These are phyloP conservation scores for Parathielavia appendiculata DNA, from an alignment of 495 filamentous ascomycete species.

Conservation along the genomic window DNA sequence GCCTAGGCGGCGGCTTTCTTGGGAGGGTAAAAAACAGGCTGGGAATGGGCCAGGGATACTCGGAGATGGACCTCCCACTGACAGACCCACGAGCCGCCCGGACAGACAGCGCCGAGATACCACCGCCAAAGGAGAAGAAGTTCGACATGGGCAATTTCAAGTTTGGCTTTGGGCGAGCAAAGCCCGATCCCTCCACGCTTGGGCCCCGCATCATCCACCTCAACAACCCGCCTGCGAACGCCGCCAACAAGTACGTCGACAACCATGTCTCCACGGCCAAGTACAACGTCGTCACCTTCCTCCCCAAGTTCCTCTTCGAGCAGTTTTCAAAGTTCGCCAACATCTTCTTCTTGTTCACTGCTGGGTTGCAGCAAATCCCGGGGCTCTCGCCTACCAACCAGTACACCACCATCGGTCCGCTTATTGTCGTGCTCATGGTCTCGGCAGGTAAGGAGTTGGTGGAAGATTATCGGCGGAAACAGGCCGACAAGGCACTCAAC, in stretches of 20 bases:
- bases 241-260: constrained; percentile 79
- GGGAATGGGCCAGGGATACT: constrained; percentile 88
- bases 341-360: constrained; percentile 98
- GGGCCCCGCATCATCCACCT: constrained; percentile 92
- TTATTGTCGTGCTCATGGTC: constrained; percentile 82
- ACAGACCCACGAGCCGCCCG: constrained; percentile 57
- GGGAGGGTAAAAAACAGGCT: constrained; percentile 84
- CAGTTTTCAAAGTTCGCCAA: constrained; percentile 99
- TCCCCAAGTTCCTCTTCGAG: constrained; percentile 97
- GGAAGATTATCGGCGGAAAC: constrained; percentile 87
- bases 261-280: constrained; percentile 98
- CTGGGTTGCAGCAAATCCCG: constrained; percentile 91
- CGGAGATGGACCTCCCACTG: constrained; percentile 95
- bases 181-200: constrained; percentile 80
- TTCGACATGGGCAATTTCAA: constrained; percentile 73
- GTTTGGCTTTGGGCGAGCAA: constrained; percentile 86
- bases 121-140: constrained; percentile 50
- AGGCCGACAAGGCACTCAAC: constrained; percentile 83
- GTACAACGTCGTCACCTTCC: constrained; percentile 92
- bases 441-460: constrained; percentile 93
- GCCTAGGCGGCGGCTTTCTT: constrained; percentile 78
- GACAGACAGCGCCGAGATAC: constrained; percentile 28
- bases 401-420: constrained; percentile 93
- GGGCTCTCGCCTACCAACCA: constrained; percentile 88
- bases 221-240: constrained; percentile 95